Percentiles rank a stretch among this genome's conserved stretches.
These are phyloP conservation scores for Fusarium pininemorale DNA, from an alignment of 2,329 filamentous ascomycete genomes.

Conservation along the genomic window DNA sequence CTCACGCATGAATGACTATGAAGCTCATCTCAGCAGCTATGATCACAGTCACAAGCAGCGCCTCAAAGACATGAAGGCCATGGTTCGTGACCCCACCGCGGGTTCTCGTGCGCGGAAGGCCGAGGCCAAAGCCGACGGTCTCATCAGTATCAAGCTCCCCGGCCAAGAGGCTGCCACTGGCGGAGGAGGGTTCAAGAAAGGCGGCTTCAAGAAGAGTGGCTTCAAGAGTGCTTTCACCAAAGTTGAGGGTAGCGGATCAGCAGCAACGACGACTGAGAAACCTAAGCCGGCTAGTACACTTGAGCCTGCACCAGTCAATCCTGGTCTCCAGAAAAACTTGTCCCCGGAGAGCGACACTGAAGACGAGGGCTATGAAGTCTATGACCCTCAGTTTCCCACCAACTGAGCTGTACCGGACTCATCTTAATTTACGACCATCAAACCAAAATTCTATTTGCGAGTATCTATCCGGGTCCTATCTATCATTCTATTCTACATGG, in stretches of 20 bases:
- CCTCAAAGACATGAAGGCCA: slow-evolving; percentile 86
- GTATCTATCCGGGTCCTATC: background rate
- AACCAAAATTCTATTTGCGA: background rate
- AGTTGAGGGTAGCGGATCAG: slow-evolving; percentile 51
- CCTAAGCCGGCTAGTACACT: slow-evolving; percentile 45
- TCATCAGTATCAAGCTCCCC: slow-evolving; percentile 73
- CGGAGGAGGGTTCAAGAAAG: slow-evolving; percentile 68
- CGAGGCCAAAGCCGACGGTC: slow-evolving; percentile 74
- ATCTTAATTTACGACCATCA: background rate
- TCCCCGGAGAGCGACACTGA: slow-evolving; percentile 70
- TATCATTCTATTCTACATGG: slow-evolving; percentile 25
- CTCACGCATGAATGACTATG: slow-evolving; percentile 93
- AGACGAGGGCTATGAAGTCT: slow-evolving; percentile 76
- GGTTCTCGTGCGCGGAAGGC: slow-evolving; percentile 72
- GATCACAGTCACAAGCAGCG: slow-evolving; percentile 96
- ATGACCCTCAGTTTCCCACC: slow-evolving; percentile 69
- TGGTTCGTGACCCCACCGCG: slow-evolving; percentile 76
- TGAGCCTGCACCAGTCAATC: slow-evolving; percentile 31
- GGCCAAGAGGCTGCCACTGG: slow-evolving; percentile 47
- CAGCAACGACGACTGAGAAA: slow-evolving; percentile 52
- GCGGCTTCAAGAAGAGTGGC: slow-evolving; percentile 82
- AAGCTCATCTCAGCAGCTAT: slow-evolving; percentile 92
- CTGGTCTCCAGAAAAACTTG: slow-evolving; percentile 33
- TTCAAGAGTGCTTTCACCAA: slow-evolving; percentile 81
- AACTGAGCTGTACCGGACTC: slow-evolving; percentile 56